Evolutionary conservation across 495 filamentous ascomycete species (phyloP).

Genomic region (Articulospora tetracladia): DNA sequence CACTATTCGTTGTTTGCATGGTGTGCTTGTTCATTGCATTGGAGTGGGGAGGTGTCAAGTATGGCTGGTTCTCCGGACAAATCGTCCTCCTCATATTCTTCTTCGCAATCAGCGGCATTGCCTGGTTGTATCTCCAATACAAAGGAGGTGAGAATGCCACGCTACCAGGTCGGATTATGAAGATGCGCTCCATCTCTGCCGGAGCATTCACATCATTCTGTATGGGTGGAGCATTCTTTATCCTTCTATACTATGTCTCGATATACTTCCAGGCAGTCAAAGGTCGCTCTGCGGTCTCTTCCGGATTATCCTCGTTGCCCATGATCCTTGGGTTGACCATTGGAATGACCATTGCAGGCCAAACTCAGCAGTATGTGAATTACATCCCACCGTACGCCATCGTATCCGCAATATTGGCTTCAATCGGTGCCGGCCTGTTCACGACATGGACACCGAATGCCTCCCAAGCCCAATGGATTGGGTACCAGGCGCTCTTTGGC

Average conservation of each 20-base stretch:
- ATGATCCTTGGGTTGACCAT: constrained; percentile 43
- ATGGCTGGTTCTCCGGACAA: constrained; percentile 34
- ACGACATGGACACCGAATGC: constrained; percentile 52
- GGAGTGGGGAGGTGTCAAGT: constrained; percentile 39
- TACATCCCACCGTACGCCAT: constrained; percentile 50
- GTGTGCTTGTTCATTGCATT: constrained; percentile 40
- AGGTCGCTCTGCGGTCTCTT: constrained; percentile 56
- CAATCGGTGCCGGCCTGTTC: constrained; percentile 59
- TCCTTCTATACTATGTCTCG: constrained; percentile 61
- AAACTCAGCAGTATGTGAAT: constrained; percentile 53
- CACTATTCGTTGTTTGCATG: constrained; percentile 28
- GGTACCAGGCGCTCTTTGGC: constrained; percentile 65
- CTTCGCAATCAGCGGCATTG: constrained; percentile 54
- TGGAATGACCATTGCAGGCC: constrained; percentile 46
- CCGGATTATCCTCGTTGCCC: constrained; percentile 66
- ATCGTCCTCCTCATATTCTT: constrained; percentile 47
- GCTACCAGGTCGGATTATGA: constrained; percentile 69
- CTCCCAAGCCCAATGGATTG: constrained; percentile 53
- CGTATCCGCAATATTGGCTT: constrained; percentile 19
- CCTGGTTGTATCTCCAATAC: constrained; percentile 65
- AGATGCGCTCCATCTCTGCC: constrained; percentile 63
- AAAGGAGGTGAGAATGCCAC: constrained; percentile 69
- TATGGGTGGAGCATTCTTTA: constrained; percentile 62
- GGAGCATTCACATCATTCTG: constrained; percentile 35
- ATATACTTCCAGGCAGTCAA: constrained; percentile 53